Base-by-base conservation (phyloP, 352 stramenopile genomes). In the Poterioochromonas sp. region DNA sequence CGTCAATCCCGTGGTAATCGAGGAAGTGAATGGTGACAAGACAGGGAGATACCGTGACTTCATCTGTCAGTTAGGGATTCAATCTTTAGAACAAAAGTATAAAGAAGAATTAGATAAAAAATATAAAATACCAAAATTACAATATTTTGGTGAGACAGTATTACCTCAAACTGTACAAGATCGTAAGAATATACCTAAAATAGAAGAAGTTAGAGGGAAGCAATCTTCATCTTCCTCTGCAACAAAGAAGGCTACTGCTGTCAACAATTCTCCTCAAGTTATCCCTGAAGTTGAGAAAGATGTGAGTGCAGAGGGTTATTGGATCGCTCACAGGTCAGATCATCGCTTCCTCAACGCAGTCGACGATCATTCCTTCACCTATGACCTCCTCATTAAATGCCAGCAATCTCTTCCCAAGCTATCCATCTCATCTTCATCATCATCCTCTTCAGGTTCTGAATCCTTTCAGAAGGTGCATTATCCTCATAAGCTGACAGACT, bases 111-210 rank as follows among this genome's bases (percentile, higher is more conserved):
- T 88, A 20, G 82, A 86, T 53, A 80, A 80, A 63, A 83, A 82
- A 76, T 87, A 85, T 74, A 87, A 87, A 78, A 76, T 87, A 29
- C 84, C 84, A 20, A 84, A 84, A 62, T 63, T 87, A 20, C 81
- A 63, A 18, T 76, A 76, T 41, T 53, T 62, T 3, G 68, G 68
- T 22, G n/a, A 54, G 18, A 53, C 47, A 54, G n/a, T 76, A 29
- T 0, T 12, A 41, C 3, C 39, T 78, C 44, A 74, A 60, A 32
- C 22, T 18, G 43, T 65, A 40, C 20, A 78, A 73, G 44, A 81
- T 41, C 53, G 41, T 5, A 51, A 53, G 43, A 49, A 58, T 18
- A 71, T 35, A 2, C 35, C 35, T 40, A 80, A 60, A 22, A 70
- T 58, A 40, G 39, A 71, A 20, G 37, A 73, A 53, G 5, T 53